A percentile compares a stretch with the other conserved stretches of the same genome.
phyloP scores from a whole-genome alignment of 164 flowering plant species.

The Dillenia turbinata region DNA sequence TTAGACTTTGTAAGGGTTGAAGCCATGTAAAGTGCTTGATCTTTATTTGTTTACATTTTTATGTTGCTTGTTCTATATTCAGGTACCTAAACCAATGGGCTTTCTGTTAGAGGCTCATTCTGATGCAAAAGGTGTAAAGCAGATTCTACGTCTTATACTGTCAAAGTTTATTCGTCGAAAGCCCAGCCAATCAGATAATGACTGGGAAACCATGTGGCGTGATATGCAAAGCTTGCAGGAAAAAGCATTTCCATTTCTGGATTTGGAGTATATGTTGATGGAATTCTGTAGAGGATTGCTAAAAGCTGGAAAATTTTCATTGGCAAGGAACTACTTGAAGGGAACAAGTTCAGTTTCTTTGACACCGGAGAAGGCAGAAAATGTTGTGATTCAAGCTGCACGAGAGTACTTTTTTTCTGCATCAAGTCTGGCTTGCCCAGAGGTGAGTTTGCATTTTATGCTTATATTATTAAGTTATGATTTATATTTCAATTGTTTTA shows the following conservation, averaged over 20 bases:
- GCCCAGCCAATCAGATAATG: constrained; percentile 80
- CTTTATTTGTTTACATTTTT: background rate
- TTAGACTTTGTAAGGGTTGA: background rate
- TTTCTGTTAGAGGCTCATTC: constrained; percentile 65
- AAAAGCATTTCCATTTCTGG: constrained; percentile 91
- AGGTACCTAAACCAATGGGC: constrained; percentile 89
- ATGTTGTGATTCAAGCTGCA: constrained; percentile 90
- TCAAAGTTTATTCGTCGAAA: constrained; percentile 92
- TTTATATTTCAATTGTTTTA: no score
- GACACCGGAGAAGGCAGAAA: constrained; percentile 82
- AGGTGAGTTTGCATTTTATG: constrained; percentile 47
- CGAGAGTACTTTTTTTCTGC: constrained; percentile 95
- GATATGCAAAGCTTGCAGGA: constrained; percentile 81
- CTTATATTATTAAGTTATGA: no score
- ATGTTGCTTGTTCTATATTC: constrained; percentile 15
- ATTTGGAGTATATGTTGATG: constrained; percentile 71
- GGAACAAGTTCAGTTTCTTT: constrained; percentile 70
- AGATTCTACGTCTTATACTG: constrained; percentile 90
- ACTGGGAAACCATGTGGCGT: constrained; percentile 97
- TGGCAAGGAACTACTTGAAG: constrained; percentile 87
- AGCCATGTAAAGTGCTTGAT: no score
- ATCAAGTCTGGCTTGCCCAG: constrained; percentile 78
- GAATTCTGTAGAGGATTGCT: constrained; percentile 96
- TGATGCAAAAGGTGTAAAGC: constrained; percentile 89
- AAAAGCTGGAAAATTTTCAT: constrained; percentile 95